Conservation (phyloP, 164 flowering plant species). For the Stephania yunnanensis region DNA sequence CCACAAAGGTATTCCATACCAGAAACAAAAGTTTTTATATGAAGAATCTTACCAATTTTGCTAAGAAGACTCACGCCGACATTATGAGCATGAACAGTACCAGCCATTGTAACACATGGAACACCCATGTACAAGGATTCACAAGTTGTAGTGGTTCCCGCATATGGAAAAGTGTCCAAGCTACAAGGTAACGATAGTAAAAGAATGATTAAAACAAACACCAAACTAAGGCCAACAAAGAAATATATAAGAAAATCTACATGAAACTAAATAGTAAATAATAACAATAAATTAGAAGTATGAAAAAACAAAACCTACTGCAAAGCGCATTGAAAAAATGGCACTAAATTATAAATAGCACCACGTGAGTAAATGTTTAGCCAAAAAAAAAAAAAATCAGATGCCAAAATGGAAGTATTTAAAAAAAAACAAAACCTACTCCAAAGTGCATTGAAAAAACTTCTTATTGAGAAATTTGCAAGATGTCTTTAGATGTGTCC, state of each 20-base stretch:
- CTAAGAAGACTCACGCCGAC: slow-evolving; percentile 92
- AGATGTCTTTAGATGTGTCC: too few species aligned
- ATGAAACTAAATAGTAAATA: not conserved
- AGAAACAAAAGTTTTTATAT: not conserved
- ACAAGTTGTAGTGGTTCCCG: slow-evolving; percentile 98
- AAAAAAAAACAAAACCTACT: not conserved
- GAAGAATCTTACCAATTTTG: slow-evolving; percentile 61
- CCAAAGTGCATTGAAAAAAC: not conserved
- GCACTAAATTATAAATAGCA: not conserved
- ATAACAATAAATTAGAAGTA: not conserved
- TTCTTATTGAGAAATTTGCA: too few species aligned
- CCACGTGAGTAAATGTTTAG: not conserved
- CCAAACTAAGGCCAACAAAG: not conserved
- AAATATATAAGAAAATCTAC: not conserved
- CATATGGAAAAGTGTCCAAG: slow-evolving; percentile 98
- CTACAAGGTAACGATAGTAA: slow-evolving; percentile 30
- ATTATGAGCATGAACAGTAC: slow-evolving; percentile 93
- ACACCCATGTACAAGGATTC: slow-evolving; percentile 98
- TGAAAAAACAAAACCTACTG: not conserved
- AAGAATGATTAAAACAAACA: not conserved
- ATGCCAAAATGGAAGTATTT: not conserved
- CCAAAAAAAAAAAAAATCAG: not conserved
- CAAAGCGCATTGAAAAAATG: not conserved
- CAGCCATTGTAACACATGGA: slow-evolving; percentile 96
- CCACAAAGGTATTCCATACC: not conserved